A percentile compares a stretch with the other conserved stretches of the same genome.
Conservation (phyloP, 2,329 filamentous ascomycete genomes). For the Cladobotryum mycophilum region DNA sequence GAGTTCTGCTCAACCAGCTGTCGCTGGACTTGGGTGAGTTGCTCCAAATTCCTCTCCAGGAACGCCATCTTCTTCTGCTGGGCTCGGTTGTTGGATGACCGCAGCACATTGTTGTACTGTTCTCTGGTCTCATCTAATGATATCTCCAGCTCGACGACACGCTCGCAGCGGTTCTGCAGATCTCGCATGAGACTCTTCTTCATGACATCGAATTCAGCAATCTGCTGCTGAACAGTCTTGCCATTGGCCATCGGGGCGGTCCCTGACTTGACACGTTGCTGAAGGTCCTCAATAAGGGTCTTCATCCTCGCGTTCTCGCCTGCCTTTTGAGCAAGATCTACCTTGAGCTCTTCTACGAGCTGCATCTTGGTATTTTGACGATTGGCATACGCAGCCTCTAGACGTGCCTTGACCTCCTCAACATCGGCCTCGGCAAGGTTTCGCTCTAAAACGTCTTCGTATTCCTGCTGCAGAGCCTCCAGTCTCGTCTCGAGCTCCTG, state of each 20-base stretch:
- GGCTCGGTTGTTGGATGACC: constrained; percentile 93
- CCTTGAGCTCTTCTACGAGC: constrained; percentile 69
- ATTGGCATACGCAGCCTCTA: constrained; percentile 70
- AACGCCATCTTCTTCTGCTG: constrained; percentile 99
- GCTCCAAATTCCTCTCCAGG: constrained; percentile 94
- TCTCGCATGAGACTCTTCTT: constrained; percentile 99
- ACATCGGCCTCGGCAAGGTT: constrained; percentile 74
- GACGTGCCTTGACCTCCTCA: constrained; percentile 73
- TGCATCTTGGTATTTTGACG: constrained; percentile 68
- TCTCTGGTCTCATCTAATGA: constrained; percentile 94
- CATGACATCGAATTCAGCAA: constrained; percentile 98
- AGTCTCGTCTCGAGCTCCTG: constrained; percentile 73
- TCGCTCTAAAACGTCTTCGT: constrained; percentile 73
- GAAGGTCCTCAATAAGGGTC: constrained; percentile 72
- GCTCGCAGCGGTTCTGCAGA: constrained; percentile 94
- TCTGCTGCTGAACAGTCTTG: constrained; percentile 95
- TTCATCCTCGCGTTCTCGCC: constrained; percentile 79
- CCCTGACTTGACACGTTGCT: constrained; percentile 63
- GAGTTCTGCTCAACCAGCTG: constrained; percentile 98
- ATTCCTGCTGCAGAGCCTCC: constrained; percentile 68
- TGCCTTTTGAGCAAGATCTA: constrained; percentile 68
- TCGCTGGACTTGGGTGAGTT: constrained; percentile 92
- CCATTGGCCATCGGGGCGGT: constrained; percentile 61
- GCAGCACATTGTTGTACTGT: constrained; percentile 97
- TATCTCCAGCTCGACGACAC: constrained; percentile 96